Base-by-base conservation (phyloP, 192 early-diverging fungal genomes). In the Geranomyces variabilis region DNA sequence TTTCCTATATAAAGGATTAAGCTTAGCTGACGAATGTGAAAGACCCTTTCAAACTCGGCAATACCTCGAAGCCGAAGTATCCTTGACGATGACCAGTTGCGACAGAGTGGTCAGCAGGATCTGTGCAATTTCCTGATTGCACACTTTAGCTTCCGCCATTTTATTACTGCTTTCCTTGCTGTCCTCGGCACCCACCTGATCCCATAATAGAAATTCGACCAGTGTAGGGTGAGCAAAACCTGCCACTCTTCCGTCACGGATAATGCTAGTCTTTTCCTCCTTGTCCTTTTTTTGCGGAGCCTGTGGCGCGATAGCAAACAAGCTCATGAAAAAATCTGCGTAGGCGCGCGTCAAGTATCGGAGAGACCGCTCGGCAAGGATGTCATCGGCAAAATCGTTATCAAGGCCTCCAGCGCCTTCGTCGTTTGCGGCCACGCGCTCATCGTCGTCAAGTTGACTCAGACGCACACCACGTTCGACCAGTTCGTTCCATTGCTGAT, bases 291-390 rank as follows among this genome's bases (percentile, higher is more conserved):
- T 60, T 28, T 29, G 17, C 31, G 21, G 7, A 9, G 45, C 67
- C 17, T 51, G 22, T 10, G 67, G 64, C 15, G 66, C 49, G 34
- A 65, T 58, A 3, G 70, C 63, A 36, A 79, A 44, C 3, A 78
- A 1, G 34, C 49, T 28, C 15, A n/a, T 15, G 0, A 79, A 12
- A 36, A 82, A 49, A 28, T 82, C 74, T 21, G 67, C 53, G 41
- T 46, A 77, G 8, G 75, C 36, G 17, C 76, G 41, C 17, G 81
- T 83, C 36, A 81, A 33, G 28, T 75, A 63, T 36, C 81, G 47
- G 61, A 83, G 55, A 1, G 76, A 13, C 30, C 68, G 63, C 56
- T 83, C 79, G 26, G 48, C 31, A 13, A 67, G 29, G 51, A 83
- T 73, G 43, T 83, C 81, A 17, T 79, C 77, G 9, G 73, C 48